Conservation (phyloP, 176 grass and related monocot genomes). For the Otatea glauca region DNA sequence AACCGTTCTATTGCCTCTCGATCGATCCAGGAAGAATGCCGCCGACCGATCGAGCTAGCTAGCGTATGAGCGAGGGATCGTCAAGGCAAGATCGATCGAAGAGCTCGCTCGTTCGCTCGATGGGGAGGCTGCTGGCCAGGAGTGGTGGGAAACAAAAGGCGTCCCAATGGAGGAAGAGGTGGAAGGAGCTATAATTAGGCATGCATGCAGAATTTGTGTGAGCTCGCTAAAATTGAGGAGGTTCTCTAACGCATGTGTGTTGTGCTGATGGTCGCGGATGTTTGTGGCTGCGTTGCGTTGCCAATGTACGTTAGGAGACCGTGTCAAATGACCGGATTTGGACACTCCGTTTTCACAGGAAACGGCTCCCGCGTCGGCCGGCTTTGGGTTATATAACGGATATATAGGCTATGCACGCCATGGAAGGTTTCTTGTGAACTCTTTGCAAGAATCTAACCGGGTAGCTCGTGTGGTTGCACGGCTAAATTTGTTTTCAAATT, state of each 20-base stretch:
- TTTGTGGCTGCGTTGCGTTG: neutral
- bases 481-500: too few species aligned
- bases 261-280: slow-evolving; percentile 21
- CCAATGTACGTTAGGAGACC: slow-evolving; percentile 23
- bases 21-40: neutral
- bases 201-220: slow-evolving; percentile 44
- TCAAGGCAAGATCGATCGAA: neutral
- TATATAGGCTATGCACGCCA: neutral
- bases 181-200: slow-evolving; percentile 59
- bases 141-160: slow-evolving; percentile 57
- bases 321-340: slow-evolving; percentile 45
- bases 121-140: neutral
- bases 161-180: slow-evolving; percentile 51
- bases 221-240: slow-evolving; percentile 49
- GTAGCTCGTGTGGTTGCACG: too few species aligned
- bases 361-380: neutral
- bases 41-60: slow-evolving; percentile 3
- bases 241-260: neutral
- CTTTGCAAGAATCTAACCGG: too few species aligned
- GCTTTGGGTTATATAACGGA: neutral
- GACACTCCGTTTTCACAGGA: slow-evolving; percentile 1
- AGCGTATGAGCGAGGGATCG: slow-evolving; percentile 8
- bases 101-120: neutral
- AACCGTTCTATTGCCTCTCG: neutral
- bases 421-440: too few species aligned